A percentile compares a stretch with the other conserved stretches of the same genome.
Conservation (phyloP, 441 rosid species). For the Erodium trifolium region DNA sequence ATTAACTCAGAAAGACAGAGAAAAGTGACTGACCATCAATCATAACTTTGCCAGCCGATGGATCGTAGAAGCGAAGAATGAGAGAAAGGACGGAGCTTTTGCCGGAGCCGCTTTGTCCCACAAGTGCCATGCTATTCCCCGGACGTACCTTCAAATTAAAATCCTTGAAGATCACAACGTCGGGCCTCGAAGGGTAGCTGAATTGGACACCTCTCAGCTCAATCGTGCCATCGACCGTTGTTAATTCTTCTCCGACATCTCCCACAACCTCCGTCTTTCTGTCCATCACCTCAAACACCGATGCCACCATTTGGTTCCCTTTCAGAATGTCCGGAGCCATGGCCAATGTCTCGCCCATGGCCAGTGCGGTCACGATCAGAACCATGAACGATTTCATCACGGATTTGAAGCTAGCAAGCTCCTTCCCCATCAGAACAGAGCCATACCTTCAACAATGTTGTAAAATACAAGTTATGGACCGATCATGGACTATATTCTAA, state of each 20-base stretch:
- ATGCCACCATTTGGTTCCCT: conserved; percentile 41
- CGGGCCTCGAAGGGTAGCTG: conserved; percentile 89
- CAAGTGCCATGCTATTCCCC: conserved; percentile 91
- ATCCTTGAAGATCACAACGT: conserved; percentile 75
- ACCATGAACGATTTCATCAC: conserved; percentile 95
- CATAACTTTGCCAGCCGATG: conserved; percentile 79
- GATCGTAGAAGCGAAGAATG: conserved; percentile 76
- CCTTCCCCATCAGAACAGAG: conserved; percentile 83
- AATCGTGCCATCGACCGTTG: conserved; percentile 84
- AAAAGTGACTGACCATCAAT: conserved; percentile 48
- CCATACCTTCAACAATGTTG: conserved; percentile 52
- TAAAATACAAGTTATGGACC: no score
- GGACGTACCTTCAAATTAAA: conserved; percentile 83
- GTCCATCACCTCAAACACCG: conserved; percentile 92
- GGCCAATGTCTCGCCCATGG: conserved; percentile 62
- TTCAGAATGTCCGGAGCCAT: conserved; percentile 48
- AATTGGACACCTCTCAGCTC: conserved; percentile 94
- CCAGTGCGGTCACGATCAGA: conserved; percentile 68
- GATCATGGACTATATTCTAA: no score
- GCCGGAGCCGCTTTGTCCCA: conserved; percentile 98
- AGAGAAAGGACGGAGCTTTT: conserved; percentile 91
- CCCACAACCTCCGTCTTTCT: conserved; percentile 97
- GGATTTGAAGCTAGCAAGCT: conserved; percentile 60
- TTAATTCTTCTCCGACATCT: conserved; percentile 73
- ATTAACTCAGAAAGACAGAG: no score